Evolutionary conservation across 2,329 filamentous ascomycete genomes (phyloP), one percentile per base, ranked within the genome.

Genomic region (Rhexocercosporidium sp.): DNA sequence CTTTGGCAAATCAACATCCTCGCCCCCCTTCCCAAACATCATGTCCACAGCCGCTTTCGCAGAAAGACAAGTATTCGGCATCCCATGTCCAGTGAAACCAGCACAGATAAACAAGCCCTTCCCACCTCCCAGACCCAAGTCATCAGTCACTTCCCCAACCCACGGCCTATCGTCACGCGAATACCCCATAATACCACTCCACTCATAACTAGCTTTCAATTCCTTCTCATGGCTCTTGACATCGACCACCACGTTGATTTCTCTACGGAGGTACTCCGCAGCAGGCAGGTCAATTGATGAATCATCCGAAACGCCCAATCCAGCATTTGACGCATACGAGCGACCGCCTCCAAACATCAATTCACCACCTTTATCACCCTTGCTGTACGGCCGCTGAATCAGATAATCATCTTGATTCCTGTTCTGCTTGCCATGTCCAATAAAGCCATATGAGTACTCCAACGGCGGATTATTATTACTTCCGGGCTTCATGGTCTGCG

Each of bases 111-210:
- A 93, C 63, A 92, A 71, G 0, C 89, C 88, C 2, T 82, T 76
- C 20, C 78, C 81, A n/a, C 84, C 87, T 7, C 85, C 79, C n/a
- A 84, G 85, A 5, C 85, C 79, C 27, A 85, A 71, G 6, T 76
- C 73, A 41, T 78, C 79, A 0, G 89, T 88, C n/a, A 94, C 85
- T 11, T 80, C 78, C 0, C 92, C 92, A 1, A 94, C 89, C 88
- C 89, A 94, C 0, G 92, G 91, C 60, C 84, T 78, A 0, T 84
- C 81, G 76, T 94, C 92, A 7, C 88, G 81, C 34, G 86, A 88
- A 77, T 88, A 94, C 0, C 90, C 92, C 92, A 94, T 94, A 71
- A 94, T 91, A 0, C 92, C 92, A 1, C 90, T 92, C 92, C 92
- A 95, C 75, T 86, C 79, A 57, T 79, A 77, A 3, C 77, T 79